Percentiles rank a stretch among this genome's conserved stretches.
These are phyloP conservation scores for Marasmius fiardii DNA, from an alignment of 1,284 basidiomycete species.

Conservation along the genomic window DNA sequence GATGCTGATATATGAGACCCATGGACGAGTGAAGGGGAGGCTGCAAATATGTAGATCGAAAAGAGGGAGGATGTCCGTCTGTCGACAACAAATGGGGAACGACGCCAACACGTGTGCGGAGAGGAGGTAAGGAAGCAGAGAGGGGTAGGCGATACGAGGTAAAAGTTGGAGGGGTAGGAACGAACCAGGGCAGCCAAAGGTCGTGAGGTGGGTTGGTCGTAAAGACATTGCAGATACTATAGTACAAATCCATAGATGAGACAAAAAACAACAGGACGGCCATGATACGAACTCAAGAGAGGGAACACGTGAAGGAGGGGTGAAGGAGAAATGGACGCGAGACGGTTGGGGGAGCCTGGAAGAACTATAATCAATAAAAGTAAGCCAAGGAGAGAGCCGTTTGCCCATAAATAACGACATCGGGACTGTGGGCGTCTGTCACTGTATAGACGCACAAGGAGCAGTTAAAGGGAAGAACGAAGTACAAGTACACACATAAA, in stretches of 20 bases:
- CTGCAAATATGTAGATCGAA: neutral
- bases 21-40: neutral
- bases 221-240: conserved; percentile 1
- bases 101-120: neutral
- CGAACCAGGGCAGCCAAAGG: neutral
- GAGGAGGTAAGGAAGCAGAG: neutral
- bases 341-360: neutral
- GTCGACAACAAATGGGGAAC: neutral
- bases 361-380: too few relatives aligned
- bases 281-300: neutral
- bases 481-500: neutral
- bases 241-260: conserved; percentile 1
- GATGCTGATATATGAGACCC: neutral
- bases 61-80: neutral
- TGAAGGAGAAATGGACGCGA: neutral
- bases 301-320: too few relatives aligned
- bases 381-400: neutral
- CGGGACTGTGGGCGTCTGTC: neutral
- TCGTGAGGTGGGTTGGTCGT: neutral
- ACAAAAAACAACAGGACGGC: neutral
- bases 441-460: neutral
- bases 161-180: neutral
- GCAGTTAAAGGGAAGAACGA: neutral
- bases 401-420: neutral
- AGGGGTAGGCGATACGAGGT: neutral